Evolutionary conservation across 2,329 filamentous ascomycete species (phyloP).

Genomic region (Pseudogymnoascus sp.): DNA sequence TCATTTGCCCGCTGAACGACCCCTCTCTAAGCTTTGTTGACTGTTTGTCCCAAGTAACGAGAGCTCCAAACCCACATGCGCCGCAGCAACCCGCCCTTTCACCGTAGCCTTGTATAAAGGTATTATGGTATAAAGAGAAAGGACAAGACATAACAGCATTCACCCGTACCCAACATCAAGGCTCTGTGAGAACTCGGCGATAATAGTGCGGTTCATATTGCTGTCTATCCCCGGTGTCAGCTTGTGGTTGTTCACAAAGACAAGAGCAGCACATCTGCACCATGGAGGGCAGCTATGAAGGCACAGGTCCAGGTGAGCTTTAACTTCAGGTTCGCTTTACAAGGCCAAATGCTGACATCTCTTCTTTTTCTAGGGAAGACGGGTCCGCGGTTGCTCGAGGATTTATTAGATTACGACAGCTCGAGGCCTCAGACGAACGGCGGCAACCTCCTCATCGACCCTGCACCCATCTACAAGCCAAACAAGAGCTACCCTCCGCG

Average conservation of each 20-base stretch:
- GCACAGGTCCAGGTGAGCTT: constrained; percentile 9
- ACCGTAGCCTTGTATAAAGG: background rate
- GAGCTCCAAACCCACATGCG: background rate
- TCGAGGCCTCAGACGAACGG: constrained; percentile 29
- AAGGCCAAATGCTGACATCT: constrained; percentile 8
- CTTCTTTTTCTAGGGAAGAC: constrained; percentile 36
- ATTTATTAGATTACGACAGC: constrained; percentile 35
- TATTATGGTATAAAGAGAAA: background rate
- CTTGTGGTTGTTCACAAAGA: constrained; percentile 1
- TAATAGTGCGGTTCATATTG: background rate
- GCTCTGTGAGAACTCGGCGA: background rate
- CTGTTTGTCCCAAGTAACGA: background rate
- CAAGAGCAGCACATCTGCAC: background rate
- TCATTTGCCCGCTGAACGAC: background rate
- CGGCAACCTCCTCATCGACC: constrained; percentile 44
- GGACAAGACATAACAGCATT: background rate
- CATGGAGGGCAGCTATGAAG: constrained; percentile 5
- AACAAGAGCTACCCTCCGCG: constrained; percentile 18
- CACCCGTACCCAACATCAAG: background rate
- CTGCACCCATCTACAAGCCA: constrained; percentile 42
- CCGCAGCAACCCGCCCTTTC: background rate
- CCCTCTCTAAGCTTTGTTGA: background rate
- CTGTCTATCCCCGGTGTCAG: background rate
- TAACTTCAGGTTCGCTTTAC: background rate
- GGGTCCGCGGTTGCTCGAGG: constrained; percentile 38